A percentile compares a stretch with the other conserved stretches of the same genome.
phyloP scores from a whole-genome alignment of 225 moss, liverwort and hornwort species.

The Ulota crispa region DNA sequence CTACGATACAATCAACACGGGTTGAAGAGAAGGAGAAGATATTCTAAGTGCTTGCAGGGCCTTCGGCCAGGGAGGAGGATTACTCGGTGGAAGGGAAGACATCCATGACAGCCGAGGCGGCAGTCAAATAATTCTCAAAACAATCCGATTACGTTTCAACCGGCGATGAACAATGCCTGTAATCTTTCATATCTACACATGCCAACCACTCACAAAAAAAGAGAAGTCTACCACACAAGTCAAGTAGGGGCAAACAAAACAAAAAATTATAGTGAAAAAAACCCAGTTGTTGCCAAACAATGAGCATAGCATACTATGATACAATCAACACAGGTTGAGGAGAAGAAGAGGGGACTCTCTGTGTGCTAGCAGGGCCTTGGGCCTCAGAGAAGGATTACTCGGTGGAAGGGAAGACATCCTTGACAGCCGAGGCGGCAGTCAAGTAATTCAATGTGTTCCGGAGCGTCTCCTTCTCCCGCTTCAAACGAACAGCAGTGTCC shows the following conservation, averaged over 20 bases:
- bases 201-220: too few relatives aligned
- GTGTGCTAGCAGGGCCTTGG: not conserved
- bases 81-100: conserved; percentile 86
- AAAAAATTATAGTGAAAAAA: not conserved
- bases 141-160: too few relatives aligned
- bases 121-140: conserved; percentile 94
- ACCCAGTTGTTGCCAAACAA: conserved; percentile 24
- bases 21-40: conserved; percentile 11
- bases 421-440: conserved; percentile 96
- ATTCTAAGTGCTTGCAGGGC: not conserved
- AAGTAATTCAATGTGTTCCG: conserved; percentile 89
- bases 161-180: too few relatives aligned
- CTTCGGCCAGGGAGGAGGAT: not conserved
- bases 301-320: conserved; percentile 38
- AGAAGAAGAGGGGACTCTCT: not conserved
- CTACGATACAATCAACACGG: conserved; percentile 51
- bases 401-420: conserved; percentile 89
- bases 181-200: too few relatives aligned
- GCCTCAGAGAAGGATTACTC: conserved; percentile 36
- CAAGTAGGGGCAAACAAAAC: not conserved
- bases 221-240: too few relatives aligned
- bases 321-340: conserved; percentile 38
- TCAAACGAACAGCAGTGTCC: conserved; percentile 88
- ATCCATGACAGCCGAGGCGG: conserved; percentile 96
- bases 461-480: conserved; percentile 95